A percentile compares a stretch with the other conserved stretches of the same genome.
Evolutionary conservation across 371 early-diverging fungal species (phyloP).

Genomic region (Coemansia sp.): DNA sequence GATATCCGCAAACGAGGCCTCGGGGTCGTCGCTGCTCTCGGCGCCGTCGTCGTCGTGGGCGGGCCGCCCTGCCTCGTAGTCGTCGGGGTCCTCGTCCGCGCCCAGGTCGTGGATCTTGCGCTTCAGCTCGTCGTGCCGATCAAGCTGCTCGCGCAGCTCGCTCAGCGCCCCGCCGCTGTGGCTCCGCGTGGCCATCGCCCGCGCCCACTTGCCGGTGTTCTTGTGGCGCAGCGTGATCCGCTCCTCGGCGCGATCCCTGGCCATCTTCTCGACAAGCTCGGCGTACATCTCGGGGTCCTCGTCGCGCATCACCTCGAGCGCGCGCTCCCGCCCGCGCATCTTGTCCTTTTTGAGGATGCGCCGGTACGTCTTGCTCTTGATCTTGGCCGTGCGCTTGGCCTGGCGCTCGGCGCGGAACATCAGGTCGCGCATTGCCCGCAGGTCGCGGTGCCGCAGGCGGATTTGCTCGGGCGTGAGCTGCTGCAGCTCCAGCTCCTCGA

Average conservation of each 20-base stretch:
- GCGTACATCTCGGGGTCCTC: conserved; percentile 68
- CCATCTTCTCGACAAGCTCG: conserved; percentile 58
- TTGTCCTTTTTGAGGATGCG: conserved; percentile 73
- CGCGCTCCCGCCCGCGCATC: conserved; percentile 52
- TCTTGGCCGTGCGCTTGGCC: conserved; percentile 89
- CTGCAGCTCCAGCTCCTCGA: conserved; percentile 83
- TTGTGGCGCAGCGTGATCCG: conserved; percentile 93
- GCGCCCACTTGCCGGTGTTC: conserved; percentile 94
- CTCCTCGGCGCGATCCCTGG: conserved; percentile 80
- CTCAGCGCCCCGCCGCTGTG: conserved; percentile 70
- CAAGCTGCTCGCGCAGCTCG: conserved; percentile 84
- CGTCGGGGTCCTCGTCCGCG: conserved; percentile 56
- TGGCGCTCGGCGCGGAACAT: conserved; percentile 92
- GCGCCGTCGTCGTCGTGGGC: conserved; percentile 48
- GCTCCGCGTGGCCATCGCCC: conserved; percentile 68
- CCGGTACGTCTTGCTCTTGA: conserved; percentile 93
- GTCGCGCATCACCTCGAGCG: conserved; percentile 60
- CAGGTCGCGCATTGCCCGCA: conserved; percentile 87
- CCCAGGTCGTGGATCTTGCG: conserved; percentile 79
- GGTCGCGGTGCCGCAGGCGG: conserved; percentile 65
- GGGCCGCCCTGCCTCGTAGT: conserved; percentile 54
- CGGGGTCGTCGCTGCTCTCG: conserved; percentile 16
- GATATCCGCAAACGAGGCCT: conserved; percentile 30
- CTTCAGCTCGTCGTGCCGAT: conserved; percentile 74
- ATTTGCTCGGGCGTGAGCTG: conserved; percentile 80